phyloP scores from a whole-genome alignment of 2,329 filamentous ascomycete species.

The Alternaria consortialis region DNA sequence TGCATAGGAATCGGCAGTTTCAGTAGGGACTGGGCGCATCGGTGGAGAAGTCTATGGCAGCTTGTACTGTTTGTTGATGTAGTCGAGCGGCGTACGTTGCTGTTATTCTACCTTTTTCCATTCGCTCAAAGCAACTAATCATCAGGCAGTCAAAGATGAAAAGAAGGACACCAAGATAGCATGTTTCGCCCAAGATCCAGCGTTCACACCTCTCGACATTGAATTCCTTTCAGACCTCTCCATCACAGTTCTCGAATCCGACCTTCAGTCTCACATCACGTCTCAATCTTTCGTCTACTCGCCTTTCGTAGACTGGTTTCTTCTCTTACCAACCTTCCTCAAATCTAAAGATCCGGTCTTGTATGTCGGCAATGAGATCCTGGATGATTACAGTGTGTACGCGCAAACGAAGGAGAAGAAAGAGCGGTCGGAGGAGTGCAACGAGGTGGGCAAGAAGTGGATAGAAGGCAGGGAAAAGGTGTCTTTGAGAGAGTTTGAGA shows the following conservation, averaged over 20 bases:
- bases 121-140: not conserved
- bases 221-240: constrained; percentile 37
- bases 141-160: not conserved
- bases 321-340: constrained; percentile 45
- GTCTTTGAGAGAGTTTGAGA: constrained; percentile 39
- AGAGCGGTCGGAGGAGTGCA: constrained; percentile 37
- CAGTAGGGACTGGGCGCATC: constrained; percentile 47
- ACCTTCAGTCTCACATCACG: constrained; percentile 34
- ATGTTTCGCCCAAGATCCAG: constrained; percentile 49
- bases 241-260: constrained; percentile 23
- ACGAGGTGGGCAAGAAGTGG: constrained; percentile 40
- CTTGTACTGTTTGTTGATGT: constrained; percentile 46
- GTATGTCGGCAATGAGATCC: constrained; percentile 51
- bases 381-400: constrained; percentile 39
- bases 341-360: constrained; percentile 39
- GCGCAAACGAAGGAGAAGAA: constrained; percentile 37
- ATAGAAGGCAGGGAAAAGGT: constrained; percentile 23
- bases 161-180: constrained; percentile 4
- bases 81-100: constrained; percentile 21
- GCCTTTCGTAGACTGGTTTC: constrained; percentile 50
- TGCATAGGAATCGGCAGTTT: constrained; percentile 51
- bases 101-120: not conserved
- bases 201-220: constrained; percentile 45
- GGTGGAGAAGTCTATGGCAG: constrained; percentile 49
- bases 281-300: constrained; percentile 42